These are phyloP conservation scores for Suhomyces bokatorum DNA, from an alignment of 1,139 yeast genomes.

Conservation along the genomic window DNA sequence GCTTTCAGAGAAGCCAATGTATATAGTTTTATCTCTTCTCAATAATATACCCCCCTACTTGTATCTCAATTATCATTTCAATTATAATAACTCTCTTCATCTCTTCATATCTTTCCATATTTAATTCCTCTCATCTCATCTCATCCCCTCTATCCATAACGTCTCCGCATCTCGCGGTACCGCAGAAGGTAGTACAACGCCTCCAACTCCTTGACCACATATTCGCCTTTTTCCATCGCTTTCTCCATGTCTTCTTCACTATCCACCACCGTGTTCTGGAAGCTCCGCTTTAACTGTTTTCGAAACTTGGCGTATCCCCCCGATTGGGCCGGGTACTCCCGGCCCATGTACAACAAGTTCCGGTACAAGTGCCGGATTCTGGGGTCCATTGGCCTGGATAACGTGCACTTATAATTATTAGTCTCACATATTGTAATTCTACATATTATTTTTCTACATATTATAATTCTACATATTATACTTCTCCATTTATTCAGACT, in stretches of 20 bases:
- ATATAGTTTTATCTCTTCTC: no score
- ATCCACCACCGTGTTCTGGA: conserved; percentile 18
- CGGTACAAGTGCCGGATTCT: conserved; percentile 33
- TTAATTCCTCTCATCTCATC: not conserved
- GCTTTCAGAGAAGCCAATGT: no score
- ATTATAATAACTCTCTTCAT: no score
- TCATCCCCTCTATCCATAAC: conserved; percentile 18
- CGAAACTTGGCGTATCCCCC: conserved; percentile 32
- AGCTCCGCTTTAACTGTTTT: conserved; percentile 21
- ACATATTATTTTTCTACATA: no score
- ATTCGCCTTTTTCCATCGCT: conserved; percentile 35
- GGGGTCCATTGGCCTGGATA: conserved; percentile 28
- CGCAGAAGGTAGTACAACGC: conserved; percentile 31
- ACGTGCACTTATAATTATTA: no score
- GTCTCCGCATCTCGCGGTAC: conserved; percentile 37
- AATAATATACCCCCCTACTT: no score
- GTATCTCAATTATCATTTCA: no score
- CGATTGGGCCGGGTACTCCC: conserved; percentile 35
- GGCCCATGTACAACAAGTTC: conserved; percentile 36
- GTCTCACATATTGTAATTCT: no score
- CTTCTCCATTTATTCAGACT: no score
- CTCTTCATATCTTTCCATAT: not conserved
- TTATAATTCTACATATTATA: no score
- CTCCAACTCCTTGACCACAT: conserved; percentile 36
- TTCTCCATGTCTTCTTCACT: conserved; percentile 21